Base-by-base conservation (phyloP, 768 basidiomycete genomes). In the Tubosaeta sp. region DNA sequence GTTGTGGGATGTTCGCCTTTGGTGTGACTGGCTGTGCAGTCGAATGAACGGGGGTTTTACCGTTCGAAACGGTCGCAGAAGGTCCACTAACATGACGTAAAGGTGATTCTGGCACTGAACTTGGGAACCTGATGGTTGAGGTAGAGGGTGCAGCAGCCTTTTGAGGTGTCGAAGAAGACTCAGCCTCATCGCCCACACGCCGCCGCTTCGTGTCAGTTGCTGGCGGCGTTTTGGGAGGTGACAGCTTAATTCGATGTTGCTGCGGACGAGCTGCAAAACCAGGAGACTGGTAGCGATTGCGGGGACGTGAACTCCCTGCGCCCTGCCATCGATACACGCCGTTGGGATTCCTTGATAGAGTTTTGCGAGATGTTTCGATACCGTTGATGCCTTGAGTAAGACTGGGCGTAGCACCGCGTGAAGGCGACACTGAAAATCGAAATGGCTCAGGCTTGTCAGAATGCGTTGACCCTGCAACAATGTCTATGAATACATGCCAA, bases 281-380 rank as follows among this genome's bases (percentile, higher is more conserved):
- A 43, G 88, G 86, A 9, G 87, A 88, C 47, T 80, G 77, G 63
- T 82, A 87, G 39, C 86, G 83, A 65, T 87, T 89, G 43, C 79
- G 79, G 17, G 75, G 71, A 59, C 78, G 83, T 12, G 88, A 82
- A 59, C 85, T 88, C 39, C 88, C 87, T 31, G 74, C 84, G n/a
- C 88, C 89, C 57, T 83, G 78, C 84, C 85, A 89, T 44, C 76
- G 76, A 67, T 86, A 86, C 32, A 71, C 62, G 19, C 88, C 88
- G 62, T 91, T 91, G 0, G 88, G 88, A 60, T 91, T 91, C 63
- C 72, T 80, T 19, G 76, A 64, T 7, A 91, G 70, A 10, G 76
- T 82, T 62, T 77, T 83, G 16, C 76, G 76, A 6, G 81, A 74
- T 14, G 76, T 63, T 34, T 69, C 70, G 6, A 14, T 25, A 35